Evolutionary conservation across 2,329 filamentous ascomycete species (phyloP).

Genomic region (Botrytis pseudocinerea): DNA sequence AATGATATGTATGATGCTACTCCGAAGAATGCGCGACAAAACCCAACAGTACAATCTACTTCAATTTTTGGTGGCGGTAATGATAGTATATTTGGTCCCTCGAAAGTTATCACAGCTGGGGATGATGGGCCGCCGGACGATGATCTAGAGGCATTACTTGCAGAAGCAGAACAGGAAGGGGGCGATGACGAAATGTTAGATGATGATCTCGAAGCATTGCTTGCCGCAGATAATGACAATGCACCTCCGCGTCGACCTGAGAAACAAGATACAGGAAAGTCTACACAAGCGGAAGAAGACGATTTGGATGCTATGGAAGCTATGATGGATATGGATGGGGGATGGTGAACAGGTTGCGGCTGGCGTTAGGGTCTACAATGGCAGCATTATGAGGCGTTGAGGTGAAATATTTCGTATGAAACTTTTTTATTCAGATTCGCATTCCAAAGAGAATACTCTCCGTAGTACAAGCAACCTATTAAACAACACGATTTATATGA

Average conservation of each 20-base stretch:
- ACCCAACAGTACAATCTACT: constrained; percentile 29
- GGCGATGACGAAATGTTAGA: constrained; percentile 46
- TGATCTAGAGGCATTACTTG: constrained; percentile 39
- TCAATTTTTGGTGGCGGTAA: constrained; percentile 32
- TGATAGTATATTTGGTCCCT: constrained; percentile 35
- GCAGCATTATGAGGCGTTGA: constrained; percentile 23
- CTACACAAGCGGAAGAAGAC: constrained; percentile 30
- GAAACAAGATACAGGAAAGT: constrained; percentile 9
- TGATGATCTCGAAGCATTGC: constrained; percentile 37
- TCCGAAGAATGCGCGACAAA: constrained; percentile 40
- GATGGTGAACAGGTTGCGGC: constrained; percentile 13
- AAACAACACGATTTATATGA: not conserved
- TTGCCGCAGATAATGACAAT: constrained; percentile 34
- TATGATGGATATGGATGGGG: constrained; percentile 48
- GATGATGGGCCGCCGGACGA: constrained; percentile 45
- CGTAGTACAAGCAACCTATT: not conserved
- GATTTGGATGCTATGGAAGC: constrained; percentile 50
- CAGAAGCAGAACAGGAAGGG: constrained; percentile 39
- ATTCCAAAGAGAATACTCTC: not conserved
- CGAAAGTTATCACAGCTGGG: constrained; percentile 24
- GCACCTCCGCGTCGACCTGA: not conserved
- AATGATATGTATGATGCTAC: constrained; percentile 55
- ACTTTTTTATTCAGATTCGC: not conserved
- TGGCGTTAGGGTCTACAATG: constrained; percentile 13
- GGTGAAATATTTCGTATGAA: not conserved